Conservation (phyloP, 768 basidiomycete genomes). For the Rhodosporidiobolus odoratus region DNA sequence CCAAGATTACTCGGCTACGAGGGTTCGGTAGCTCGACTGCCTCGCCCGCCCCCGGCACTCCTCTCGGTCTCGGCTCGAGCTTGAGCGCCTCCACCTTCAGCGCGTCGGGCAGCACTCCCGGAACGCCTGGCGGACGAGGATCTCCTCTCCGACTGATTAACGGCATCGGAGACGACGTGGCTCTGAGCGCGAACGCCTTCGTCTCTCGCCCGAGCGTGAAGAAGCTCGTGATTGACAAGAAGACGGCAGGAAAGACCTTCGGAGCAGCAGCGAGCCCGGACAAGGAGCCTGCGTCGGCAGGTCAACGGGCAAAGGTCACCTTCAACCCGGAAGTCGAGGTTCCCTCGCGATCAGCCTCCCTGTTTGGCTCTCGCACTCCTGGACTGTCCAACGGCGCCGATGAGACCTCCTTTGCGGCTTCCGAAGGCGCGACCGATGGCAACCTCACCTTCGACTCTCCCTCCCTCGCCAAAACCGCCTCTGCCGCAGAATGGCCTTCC, state of each 20-base stretch:
- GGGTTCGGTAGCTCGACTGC: slow-evolving; percentile 36
- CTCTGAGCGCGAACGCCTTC: slow-evolving; percentile 39
- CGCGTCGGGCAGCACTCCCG: slow-evolving; percentile 2
- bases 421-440: slow-evolving; percentile 19
- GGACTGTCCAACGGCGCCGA: not conserved
- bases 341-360: slow-evolving; percentile 9
- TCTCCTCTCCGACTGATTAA: slow-evolving; percentile 32
- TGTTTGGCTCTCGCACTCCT: slow-evolving; percentile 10
- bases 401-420: slow-evolving; percentile 14
- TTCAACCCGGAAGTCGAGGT: slow-evolving; percentile 35
- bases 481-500: slow-evolving; percentile 2
- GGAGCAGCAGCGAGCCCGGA: not conserved
- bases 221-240: slow-evolving; percentile 42
- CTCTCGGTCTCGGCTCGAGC: slow-evolving; percentile 7
- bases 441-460: slow-evolving; percentile 33
- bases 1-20: slow-evolving; percentile 39
- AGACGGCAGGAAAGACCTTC: slow-evolving; percentile 8
- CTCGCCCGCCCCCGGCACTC: slow-evolving; percentile 10
- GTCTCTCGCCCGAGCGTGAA: slow-evolving; percentile 40
- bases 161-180: slow-evolving; percentile 36
- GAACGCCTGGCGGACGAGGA: slow-evolving; percentile 23
- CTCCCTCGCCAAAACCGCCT: slow-evolving; percentile 7
- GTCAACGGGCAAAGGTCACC: slow-evolving; percentile 23
- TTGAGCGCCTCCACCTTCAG: slow-evolving; percentile 1
- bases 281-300: slow-evolving; percentile 15